Evolutionary conservation across 768 basidiomycete species (phyloP).

Genomic region (Asterophora parasitica): DNA sequence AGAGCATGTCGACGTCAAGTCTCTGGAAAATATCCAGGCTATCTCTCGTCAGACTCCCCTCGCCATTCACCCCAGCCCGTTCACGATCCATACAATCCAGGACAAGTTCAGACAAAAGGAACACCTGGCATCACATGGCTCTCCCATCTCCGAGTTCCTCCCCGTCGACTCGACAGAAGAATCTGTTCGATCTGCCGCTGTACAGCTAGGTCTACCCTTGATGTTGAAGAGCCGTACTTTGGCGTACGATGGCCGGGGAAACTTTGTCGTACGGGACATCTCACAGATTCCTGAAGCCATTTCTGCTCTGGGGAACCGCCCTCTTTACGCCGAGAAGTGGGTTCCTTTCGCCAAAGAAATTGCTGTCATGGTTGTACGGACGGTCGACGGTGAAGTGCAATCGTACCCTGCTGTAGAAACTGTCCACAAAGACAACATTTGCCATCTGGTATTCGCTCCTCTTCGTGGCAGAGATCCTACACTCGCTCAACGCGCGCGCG

Average conservation of each 20-base stretch:
- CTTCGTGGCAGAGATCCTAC: conserved; percentile 56
- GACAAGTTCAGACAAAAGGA: conserved; percentile 73
- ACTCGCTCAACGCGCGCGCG: conserved; percentile 56
- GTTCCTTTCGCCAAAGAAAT: conserved; percentile 86
- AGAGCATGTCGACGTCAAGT: conserved; percentile 84
- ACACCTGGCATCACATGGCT: conserved; percentile 63
- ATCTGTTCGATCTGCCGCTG: conserved; percentile 47
- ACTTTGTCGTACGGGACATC: conserved; percentile 64
- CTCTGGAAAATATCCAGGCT: conserved; percentile 58
- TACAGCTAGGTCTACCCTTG: conserved; percentile 72
- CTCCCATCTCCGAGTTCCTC: conserved; percentile 60
- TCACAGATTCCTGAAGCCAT: conserved; percentile 50
- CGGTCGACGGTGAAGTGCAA: conserved; percentile 61
- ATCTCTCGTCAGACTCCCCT: conserved; percentile 24
- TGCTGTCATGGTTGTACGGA: conserved; percentile 95
- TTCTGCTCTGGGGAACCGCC: conserved; percentile 52
- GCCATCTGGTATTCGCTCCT: conserved; percentile 90
- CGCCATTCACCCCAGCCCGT: conserved; percentile 71
- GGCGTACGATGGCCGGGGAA: conserved; percentile 95
- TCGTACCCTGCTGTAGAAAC: conserved; percentile 96
- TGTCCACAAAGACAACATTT: conserved; percentile 88
- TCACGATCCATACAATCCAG: conserved; percentile 83
- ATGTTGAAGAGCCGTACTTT: conserved; percentile 96
- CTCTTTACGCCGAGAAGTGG: conserved; percentile 93
- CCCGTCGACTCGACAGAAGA: conserved; percentile 50